Percentiles rank a stretch among this genome's conserved stretches.
These are phyloP conservation scores for Pyrrhoderma noxium DNA, from an alignment of 1,284 basidiomycete genomes.

Conservation along the genomic window DNA sequence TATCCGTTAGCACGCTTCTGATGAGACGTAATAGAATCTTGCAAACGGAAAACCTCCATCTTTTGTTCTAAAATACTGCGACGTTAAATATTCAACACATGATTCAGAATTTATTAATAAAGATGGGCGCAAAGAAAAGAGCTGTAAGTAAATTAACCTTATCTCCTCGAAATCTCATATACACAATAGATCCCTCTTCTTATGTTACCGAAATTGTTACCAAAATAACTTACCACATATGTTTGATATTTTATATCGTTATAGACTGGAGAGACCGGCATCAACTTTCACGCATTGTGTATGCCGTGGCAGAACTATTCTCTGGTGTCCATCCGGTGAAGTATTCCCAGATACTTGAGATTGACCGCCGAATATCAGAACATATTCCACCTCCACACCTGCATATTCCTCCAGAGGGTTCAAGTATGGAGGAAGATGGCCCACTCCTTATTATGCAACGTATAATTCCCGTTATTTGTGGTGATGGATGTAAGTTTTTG, in stretches of 20 bases:
- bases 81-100: slow-evolving; percentile 15
- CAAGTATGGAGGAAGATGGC: slow-evolving; percentile 15
- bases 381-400: slow-evolving; percentile 6
- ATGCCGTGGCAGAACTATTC: slow-evolving; percentile 11
- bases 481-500: slow-evolving; percentile 13
- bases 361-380: slow-evolving; percentile 16
- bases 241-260: neutral
- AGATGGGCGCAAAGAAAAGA: slow-evolving; percentile 10
- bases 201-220: slow-evolving; percentile 1
- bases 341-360: slow-evolving; percentile 17
- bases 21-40: slow-evolving; percentile 11
- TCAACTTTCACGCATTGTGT: slow-evolving; percentile 5
- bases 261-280: slow-evolving; percentile 16
- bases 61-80: slow-evolving; percentile 15
- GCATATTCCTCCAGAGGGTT: slow-evolving; percentile 14
- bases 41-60: slow-evolving; percentile 18
- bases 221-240: neutral
- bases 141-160: slow-evolving; percentile 10
- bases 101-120: slow-evolving; percentile 8
- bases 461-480: slow-evolving; percentile 11
- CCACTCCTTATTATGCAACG: slow-evolving; percentile 18
- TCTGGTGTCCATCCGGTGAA: slow-evolving; percentile 10
- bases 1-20: neutral
- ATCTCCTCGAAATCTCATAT: neutral
- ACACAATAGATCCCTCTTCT: neutral